Base-by-base conservation (phyloP, 1,284 basidiomycete species). In the Exobasidium cylindrosporum region DNA sequence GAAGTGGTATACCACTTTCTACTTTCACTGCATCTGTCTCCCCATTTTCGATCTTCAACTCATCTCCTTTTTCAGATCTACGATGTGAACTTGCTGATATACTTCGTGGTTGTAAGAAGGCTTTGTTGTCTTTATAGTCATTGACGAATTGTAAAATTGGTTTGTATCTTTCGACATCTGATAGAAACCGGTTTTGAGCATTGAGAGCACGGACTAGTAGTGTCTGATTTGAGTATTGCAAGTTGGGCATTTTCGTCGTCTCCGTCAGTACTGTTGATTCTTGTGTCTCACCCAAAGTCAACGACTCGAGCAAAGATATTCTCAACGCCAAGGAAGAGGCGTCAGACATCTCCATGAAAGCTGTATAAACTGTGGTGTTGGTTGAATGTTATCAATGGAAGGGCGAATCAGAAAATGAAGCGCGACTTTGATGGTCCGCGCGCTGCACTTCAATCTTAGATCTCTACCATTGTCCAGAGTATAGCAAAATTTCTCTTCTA, bases 91-190 rank as follows among this genome's bases (percentile, higher is more conserved):
- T 23, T 31, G 29, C 17, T 55, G 28, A 10, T n/a, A 31, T 7
- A 40, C 35, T 3, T n/a, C 13, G 21, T 32, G 53, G 53, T 4
- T 26, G 31, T 11, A 55, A 29, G 32, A 31, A 55, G 14, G 21
- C 21, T n/a, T 29, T n/a, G 17, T 55, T 55, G 14, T 26, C n/a
- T 24, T 29, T 26, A 28, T 55, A 55, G 17, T 55, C 53, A 14
- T 35, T 29, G 4, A 44, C 53, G 53, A 55, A 55, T 35, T 55
- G 53, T n/a, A 35, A 17, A 29, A 55, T 44, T 32, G 53, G 53
- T 23, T 44, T 35, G 40, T 55, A 28, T 24, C 32, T 21, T 28
- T 55, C 40, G 4, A 55, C 21, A n/a, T 21, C 26, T 29, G 29
- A 21, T 3, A 3, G 13, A 4, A 55, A 26, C 28, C 32, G 31